Evolutionary conservation across 805 yeast genomes (phyloP).

Genomic region (Metschnikowia picachoensis): DNA sequence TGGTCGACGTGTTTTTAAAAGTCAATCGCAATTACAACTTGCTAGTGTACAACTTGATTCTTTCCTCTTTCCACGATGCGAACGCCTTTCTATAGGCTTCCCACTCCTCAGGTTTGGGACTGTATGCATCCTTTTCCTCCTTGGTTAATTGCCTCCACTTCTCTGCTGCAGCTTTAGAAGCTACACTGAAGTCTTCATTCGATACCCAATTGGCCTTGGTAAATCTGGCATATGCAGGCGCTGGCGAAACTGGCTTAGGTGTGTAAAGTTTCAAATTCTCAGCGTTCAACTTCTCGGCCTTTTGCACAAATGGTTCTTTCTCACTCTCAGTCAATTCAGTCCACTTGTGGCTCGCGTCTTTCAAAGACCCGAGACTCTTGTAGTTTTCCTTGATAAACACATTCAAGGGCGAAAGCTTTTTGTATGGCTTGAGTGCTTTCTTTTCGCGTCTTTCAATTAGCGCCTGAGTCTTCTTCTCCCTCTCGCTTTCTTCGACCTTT

Average conservation of each 20-base stretch:
- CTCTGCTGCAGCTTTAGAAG: slow-evolving; percentile 23
- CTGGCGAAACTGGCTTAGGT: slow-evolving; percentile 35
- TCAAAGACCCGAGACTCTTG: slow-evolving; percentile 13
- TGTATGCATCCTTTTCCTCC: slow-evolving; percentile 27
- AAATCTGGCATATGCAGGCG: slow-evolving; percentile 28
- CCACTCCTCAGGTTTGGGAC: slow-evolving; percentile 17
- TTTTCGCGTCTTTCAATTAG: slow-evolving; percentile 11
- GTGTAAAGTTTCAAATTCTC: slow-evolving; percentile 22
- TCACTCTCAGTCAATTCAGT: slow-evolving; percentile 25
- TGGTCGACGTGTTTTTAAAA: no score
- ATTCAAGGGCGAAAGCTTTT: slow-evolving; percentile 23
- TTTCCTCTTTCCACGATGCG: slow-evolving; percentile 29
- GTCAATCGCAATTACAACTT: neutral
- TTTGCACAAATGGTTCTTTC: slow-evolving; percentile 22
- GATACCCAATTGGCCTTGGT: slow-evolving; percentile 26
- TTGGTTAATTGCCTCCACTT: slow-evolving; percentile 31
- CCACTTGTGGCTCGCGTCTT: slow-evolving; percentile 24
- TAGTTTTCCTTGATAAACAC: slow-evolving; percentile 23
- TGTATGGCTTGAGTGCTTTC: slow-evolving; percentile 24
- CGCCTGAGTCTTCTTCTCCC: slow-evolving; percentile 11
- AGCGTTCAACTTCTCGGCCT: slow-evolving; percentile 29
- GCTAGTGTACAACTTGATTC: slow-evolving; percentile 19
- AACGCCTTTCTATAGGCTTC: slow-evolving; percentile 20
- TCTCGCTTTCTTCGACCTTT: slow-evolving; percentile 7
- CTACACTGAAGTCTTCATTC: slow-evolving; percentile 22